These are phyloP conservation scores for Suhomyces taliae DNA, from an alignment of 1,139 yeast genomes.

Conservation along the genomic window DNA sequence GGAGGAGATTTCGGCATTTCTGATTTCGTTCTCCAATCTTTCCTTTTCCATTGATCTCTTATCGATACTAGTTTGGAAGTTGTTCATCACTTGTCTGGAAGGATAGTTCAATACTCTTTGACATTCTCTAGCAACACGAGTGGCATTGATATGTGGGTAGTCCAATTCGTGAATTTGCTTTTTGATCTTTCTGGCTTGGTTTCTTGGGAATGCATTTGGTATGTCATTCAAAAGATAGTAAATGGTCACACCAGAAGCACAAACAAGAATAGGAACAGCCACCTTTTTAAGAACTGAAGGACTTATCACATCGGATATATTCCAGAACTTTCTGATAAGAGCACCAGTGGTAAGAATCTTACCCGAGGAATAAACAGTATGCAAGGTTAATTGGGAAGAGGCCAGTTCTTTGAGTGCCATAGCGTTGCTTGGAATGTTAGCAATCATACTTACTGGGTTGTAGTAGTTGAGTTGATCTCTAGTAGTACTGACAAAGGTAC, in stretches of 20 bases:
- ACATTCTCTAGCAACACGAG: slow-evolving; percentile 78
- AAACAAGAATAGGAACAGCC: slow-evolving; percentile 48
- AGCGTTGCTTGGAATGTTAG: slow-evolving; percentile 34
- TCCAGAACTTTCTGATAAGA: slow-evolving; percentile 32
- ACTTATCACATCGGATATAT: slow-evolving; percentile 27
- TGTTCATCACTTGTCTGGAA: slow-evolving; percentile 75
- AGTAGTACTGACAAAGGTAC: slow-evolving; percentile 29
- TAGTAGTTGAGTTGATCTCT: slow-evolving; percentile 31
- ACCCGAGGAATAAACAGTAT: slow-evolving; percentile 46
- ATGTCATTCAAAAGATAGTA: slow-evolving; percentile 75
- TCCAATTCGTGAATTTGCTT: slow-evolving; percentile 63
- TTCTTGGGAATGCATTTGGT: slow-evolving; percentile 86
- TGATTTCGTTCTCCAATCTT: slow-evolving; percentile 51
- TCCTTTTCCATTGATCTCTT: slow-evolving; percentile 61
- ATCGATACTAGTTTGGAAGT: slow-evolving; percentile 72
- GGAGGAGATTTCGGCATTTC: slow-evolving; percentile 58
- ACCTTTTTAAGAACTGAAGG: slow-evolving; percentile 34
- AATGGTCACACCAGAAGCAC: slow-evolving; percentile 58
- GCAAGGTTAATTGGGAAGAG: slow-evolving; percentile 43
- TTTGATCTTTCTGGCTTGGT: slow-evolving; percentile 71
- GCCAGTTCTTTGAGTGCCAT: slow-evolving; percentile 34
- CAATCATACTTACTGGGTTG: slow-evolving; percentile 37
- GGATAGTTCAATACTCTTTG: slow-evolving; percentile 81
- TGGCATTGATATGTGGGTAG: slow-evolving; percentile 75
- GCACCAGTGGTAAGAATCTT: slow-evolving; percentile 48